Base-by-base conservation (phyloP, 1,139 yeast species). In the Ogataea hybrid region DNA sequence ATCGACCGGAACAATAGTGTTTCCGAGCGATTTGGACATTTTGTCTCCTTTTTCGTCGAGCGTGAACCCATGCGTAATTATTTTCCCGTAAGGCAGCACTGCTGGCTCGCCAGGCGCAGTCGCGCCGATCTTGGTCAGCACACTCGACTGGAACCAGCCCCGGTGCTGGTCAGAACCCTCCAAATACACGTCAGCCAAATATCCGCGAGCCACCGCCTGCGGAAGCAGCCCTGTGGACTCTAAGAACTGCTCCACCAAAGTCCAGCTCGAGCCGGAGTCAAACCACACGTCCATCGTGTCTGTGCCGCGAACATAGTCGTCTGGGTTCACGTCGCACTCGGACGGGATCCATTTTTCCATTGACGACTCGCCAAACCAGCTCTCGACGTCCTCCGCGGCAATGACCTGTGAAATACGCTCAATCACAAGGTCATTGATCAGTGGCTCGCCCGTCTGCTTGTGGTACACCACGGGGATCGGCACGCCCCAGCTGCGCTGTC, bases 271-370 rank as follows among this genome's bases (percentile, higher is more conserved):
- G 0, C 99, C 99, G 30, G 96, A 86, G 61, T 92, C 99, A 67
- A 92, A 90, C 99, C 99, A 92, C 8, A 92, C 98, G 64, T 92
- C 99, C 90, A 92, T 85, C 0, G 98, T 92, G 54, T 94, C 98
- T 39, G 70, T 75, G 1, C 96, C 92, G 54, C 87, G 84, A 22
- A 59, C 52, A 50, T 71, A 83, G 2, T 65, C 52, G 3, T 59
- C 46, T 0, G 81, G 80, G 11, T 69, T 58, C 2, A 56, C 61
- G 11, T 47, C 40, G 3, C 57, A 56, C 2, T 53, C 38, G 7
- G 56, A 57, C 0, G 97, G 96, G 16, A 92, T 63, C 97, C 97
- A 92, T 44, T 80, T 72, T 12, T 69, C 57, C 45, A 83, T 70
- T 43, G 77, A 73, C 1, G 65, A 69, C 35, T 74, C 75, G 2